Evolutionary conservation across 1,284 basidiomycete species (phyloP), one percentile per base, ranked within the genome.

Genomic region (Golubevia pallescens): DNA sequence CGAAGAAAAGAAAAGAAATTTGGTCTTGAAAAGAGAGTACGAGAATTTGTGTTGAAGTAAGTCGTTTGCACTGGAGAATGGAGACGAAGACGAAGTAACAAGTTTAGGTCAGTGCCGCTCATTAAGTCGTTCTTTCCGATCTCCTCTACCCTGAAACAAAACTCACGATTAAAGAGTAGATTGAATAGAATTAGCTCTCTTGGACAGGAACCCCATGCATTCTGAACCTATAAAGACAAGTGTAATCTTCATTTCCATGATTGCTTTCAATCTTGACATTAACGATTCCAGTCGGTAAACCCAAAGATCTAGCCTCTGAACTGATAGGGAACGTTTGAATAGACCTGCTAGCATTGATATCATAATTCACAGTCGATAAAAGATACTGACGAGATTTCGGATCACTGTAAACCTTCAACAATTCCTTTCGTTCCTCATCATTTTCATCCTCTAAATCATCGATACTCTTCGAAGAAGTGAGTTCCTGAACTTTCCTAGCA

Each of bases 171-270:
- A n/a, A n/a, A n/a, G n/a, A n/a, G n/a, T n/a, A n/a, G n/a, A n/a
- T n/a, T n/a, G n/a, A n/a, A n/a, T n/a, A n/a, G n/a, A n/a, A n/a
- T n/a, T n/a, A n/a, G n/a, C n/a, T n/a, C n/a, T n/a, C n/a, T n/a
- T n/a, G n/a, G n/a, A n/a, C n/a, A n/a, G n/a, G n/a, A n/a, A n/a
- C n/a, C n/a, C n/a, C n/a, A n/a, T n/a, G n/a, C n/a, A n/a, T n/a
- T n/a, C n/a, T n/a, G n/a, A n/a, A n/a, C n/a, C n/a, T n/a, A 86
- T 98, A 98, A 42, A 98, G 83, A 86, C 95, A 98, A 0, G 95
- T 97, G 80, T 90, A 93, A 69, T 91, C 90, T 13, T 89, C 87
- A 79, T 89, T 89, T 28, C 95, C 96, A 91, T 94, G 96, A 82
- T 98, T 98, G 80, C 88, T 92, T 83, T 90, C 88, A 73, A 98